A percentile compares a stretch with the other conserved stretches of the same genome.
Evolutionary conservation across 2,329 filamentous ascomycete species (phyloP).

Genomic region (Amauroascus niger): DNA sequence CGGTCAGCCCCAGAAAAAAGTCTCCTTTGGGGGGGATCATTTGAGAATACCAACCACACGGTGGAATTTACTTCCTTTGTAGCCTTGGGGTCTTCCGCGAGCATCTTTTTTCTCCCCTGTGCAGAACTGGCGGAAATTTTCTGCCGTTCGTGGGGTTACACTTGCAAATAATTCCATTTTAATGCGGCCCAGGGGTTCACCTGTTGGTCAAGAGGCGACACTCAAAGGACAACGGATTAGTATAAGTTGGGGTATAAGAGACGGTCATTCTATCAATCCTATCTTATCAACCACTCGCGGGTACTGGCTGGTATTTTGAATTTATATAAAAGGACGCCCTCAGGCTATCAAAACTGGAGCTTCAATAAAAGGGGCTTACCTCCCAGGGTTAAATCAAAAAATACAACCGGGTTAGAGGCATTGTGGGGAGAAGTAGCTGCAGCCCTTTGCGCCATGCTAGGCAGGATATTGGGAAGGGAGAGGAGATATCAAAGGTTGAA

Average conservation of each 20-base stretch:
- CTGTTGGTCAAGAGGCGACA: slow-evolving; percentile 37
- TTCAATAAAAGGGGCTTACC: slow-evolving; percentile 26
- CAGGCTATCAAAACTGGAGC: not conserved
- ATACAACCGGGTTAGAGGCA: slow-evolving; percentile 34
- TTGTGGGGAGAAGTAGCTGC: not conserved
- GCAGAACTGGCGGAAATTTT: slow-evolving; percentile 96
- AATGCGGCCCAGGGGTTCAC: slow-evolving; percentile 75
- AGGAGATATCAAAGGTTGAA: not conserved
- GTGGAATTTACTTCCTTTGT: slow-evolving; percentile 92
- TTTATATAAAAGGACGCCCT: too few species aligned
- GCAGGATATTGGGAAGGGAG: not conserved
- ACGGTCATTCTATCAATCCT: not conserved
- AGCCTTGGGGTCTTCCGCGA: slow-evolving; percentile 72
- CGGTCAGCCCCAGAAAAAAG: not conserved
- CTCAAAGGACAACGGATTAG: not conserved
- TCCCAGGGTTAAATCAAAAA: slow-evolving; percentile 41
- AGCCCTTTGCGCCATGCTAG: slow-evolving; percentile 4
- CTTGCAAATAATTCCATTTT: slow-evolving; percentile 86
- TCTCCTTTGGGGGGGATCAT: not conserved
- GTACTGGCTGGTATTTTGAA: too few species aligned
- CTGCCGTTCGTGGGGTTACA: slow-evolving; percentile 74
- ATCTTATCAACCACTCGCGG: not conserved
- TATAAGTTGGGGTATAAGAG: not conserved
- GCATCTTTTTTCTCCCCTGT: slow-evolving; percentile 81
- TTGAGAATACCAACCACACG: slow-evolving; percentile 58